phyloP scores from a whole-genome alignment of 2,329 filamentous ascomycete species.

The Calonectria pseudoreteaudii region DNA sequence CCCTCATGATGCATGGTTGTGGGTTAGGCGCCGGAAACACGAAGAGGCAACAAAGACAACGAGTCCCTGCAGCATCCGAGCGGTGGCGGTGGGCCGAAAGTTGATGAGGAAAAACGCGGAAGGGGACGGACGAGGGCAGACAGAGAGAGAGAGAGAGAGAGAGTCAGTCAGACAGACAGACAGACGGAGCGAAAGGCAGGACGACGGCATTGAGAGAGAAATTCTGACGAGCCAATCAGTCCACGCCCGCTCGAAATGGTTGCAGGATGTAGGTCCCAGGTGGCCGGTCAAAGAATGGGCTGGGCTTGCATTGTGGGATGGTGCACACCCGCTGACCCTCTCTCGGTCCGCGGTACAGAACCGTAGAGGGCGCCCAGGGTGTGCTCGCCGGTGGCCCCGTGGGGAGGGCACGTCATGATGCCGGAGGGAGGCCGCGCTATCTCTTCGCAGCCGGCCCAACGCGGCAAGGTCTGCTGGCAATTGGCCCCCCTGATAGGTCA shows the following conservation, averaged over 20 bases:
- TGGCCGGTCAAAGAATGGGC: neutral
- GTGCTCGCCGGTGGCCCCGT: neutral
- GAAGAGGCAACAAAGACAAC: neutral
- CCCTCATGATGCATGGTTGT: constrained; percentile 2
- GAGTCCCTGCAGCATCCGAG: neutral
- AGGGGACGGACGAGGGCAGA: too few species aligned
- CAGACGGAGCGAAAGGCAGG: too few species aligned
- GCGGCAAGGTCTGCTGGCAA: neutral
- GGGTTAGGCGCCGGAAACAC: neutral
- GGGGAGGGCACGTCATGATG: neutral
- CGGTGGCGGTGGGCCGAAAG: neutral
- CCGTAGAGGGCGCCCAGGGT: too few species aligned
- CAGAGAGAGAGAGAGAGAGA: too few species aligned
- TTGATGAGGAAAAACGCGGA: too few species aligned
- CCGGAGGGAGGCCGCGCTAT: neutral
- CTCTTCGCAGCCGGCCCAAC: neutral
- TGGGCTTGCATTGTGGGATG: too few species aligned
- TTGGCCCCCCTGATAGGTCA: neutral
- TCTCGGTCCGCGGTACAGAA: neutral
- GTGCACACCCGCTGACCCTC: too few species aligned
- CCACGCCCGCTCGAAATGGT: neutral
- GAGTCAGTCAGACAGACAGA: too few species aligned
- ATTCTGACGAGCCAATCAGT: neutral
- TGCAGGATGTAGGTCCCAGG: neutral
- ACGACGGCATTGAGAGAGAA: neutral